Evolutionary conservation across 257 asterid genomes (phyloP), one percentile per base, ranked within the genome.

Genomic region (Fraxinus quadrangulata): DNA sequence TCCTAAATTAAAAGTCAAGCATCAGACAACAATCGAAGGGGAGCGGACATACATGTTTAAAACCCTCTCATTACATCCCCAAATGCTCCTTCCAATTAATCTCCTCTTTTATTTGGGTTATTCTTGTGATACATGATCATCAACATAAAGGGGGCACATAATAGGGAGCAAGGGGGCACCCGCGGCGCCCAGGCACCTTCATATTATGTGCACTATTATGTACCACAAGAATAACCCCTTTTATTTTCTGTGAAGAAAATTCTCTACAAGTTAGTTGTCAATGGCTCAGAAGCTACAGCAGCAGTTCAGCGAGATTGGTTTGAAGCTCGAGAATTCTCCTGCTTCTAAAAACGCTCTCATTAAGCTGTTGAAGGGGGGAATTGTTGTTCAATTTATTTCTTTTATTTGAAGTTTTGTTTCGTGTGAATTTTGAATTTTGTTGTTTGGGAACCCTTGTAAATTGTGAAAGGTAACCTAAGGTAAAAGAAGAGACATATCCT

Each of bases 301-400:
- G 86, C 96, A 90, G 90, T 89, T 95, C 78, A 81, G 75, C 13
- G 96, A 90, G 70, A 81, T 92, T 65, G 97, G 97, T 78, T 88
- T 89, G 88, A 93, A 89, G 93, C 87, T 95, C 83, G 90, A 85
- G 79, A 79, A 45, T 31, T 92, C 81, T 42, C 98, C 97, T 9
- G 47, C 92, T 77, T 84, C 97, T 30, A 90, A 88, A 80, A 96
- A 89, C 84, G 88, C 97, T 80, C 94, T 95, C 83, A 68, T 90
- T 70, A 89, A 92, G 81, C 90, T 93, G 71, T 71, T 93, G 77
- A 90, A 93, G 97, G 99, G 91, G 65, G 70, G 7, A 42, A 3
- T 26, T 72, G 11, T 24, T 1, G 1, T 63, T 54, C 28, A 26
- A 26, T 30, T 30, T 30, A 30, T 30, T 73, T 39, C 40, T 71